Base-by-base conservation (phyloP, 202 grass and related monocot genomes). In the Zoysia matrella region DNA sequence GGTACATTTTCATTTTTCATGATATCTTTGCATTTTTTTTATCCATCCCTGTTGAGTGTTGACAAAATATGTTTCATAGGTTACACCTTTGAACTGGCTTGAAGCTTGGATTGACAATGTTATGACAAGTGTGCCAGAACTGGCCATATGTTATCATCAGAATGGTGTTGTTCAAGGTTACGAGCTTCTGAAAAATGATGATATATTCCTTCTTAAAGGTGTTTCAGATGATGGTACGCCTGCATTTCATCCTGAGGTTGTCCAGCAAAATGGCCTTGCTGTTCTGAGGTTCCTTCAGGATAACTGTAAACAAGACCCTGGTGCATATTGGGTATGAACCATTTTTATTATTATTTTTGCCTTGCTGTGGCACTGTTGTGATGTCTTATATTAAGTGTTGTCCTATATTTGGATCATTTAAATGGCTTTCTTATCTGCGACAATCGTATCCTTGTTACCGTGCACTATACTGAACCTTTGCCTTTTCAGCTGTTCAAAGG, bases 161-260 rank as follows among this genome's bases (percentile, higher is more conserved):
- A 99, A 99, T 73, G 96, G 96, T 73, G 96, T 99, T 89, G 96
- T 99, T 80, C 93, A 99, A 88, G 91, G 91, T 55, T 99, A 99
- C 40, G 96, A 99, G 78, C 87, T 99, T 69, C 52, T 99, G 64
- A 99, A 99, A 90, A 95, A 94, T 44, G 92, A 99, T 90, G 92
- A 99, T 72, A 95, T 99, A 78, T 94, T 94, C 75, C 89, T 95
- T 18, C 79, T 99, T 72, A 99, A 99, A 82, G 92, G 92, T 82
- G 80, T 98, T 22, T 95, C 96, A 47, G 91, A 95, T 71, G 92
- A 99, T 92, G 96, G 96, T 45, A 88, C 85, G 49, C 92, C 96
- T 65, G 92, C 92, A 75, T 99, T 99, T 91, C 85, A 91, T 88
- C 96, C 96, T 63, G 89, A 99, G 70, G 91, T 94, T 72, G 96